A percentile compares a stretch with the other conserved stretches of the same genome.
These are phyloP conservation scores for Teratosphaeria nubilosa DNA, from an alignment of 2,329 filamentous ascomycete genomes.

Conservation along the genomic window DNA sequence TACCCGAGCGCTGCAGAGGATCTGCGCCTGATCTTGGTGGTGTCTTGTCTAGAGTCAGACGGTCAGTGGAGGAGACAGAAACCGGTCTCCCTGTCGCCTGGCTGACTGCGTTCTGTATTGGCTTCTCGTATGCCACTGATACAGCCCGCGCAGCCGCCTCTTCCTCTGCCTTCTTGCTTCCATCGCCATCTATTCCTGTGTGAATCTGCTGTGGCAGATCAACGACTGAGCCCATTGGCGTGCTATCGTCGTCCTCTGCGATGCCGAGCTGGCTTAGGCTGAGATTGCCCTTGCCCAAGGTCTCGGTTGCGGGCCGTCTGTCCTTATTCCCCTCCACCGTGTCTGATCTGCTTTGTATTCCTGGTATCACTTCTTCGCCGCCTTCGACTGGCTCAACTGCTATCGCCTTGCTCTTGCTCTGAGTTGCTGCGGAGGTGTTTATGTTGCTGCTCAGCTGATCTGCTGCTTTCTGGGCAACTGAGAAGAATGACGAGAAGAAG, in stretches of 20 bases:
- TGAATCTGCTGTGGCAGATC: slow-evolving; percentile 49
- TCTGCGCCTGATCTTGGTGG: slow-evolving; percentile 55
- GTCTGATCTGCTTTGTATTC: slow-evolving; percentile 14
- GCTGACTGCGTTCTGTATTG: slow-evolving; percentile 18
- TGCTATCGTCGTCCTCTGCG: slow-evolving; percentile 43
- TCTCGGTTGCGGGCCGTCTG: slow-evolving; percentile 67
- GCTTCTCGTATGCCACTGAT: slow-evolving; percentile 48
- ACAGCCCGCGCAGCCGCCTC: slow-evolving; percentile 50
- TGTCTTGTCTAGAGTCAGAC: slow-evolving; percentile 43
- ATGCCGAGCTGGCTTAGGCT: slow-evolving; percentile 85
- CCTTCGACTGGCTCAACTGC: slow-evolving; percentile 9
- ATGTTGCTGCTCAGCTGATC: slow-evolving; percentile 65
- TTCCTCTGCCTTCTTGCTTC: slow-evolving; percentile 47
- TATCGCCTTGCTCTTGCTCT: slow-evolving; percentile 36
- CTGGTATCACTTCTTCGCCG: slow-evolving; percentile 34
- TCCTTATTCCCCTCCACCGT: slow-evolving; percentile 43
- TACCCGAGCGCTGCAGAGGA: slow-evolving; percentile 44
- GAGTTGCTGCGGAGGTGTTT: slow-evolving; percentile 44
- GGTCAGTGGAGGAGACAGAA: slow-evolving; percentile 30
- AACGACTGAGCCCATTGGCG: slow-evolving; percentile 48
- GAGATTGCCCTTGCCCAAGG: slow-evolving; percentile 77
- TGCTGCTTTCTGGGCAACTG: slow-evolving; percentile 85
- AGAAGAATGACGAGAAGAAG: slow-evolving; percentile 91
- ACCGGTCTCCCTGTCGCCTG: slow-evolving; percentile 28
- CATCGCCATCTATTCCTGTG: slow-evolving; percentile 13